Evolutionary conservation across 2,329 filamentous ascomycete genomes (phyloP), one percentile per base, ranked within the genome.

Genomic region (Lizonia empirigonia): DNA sequence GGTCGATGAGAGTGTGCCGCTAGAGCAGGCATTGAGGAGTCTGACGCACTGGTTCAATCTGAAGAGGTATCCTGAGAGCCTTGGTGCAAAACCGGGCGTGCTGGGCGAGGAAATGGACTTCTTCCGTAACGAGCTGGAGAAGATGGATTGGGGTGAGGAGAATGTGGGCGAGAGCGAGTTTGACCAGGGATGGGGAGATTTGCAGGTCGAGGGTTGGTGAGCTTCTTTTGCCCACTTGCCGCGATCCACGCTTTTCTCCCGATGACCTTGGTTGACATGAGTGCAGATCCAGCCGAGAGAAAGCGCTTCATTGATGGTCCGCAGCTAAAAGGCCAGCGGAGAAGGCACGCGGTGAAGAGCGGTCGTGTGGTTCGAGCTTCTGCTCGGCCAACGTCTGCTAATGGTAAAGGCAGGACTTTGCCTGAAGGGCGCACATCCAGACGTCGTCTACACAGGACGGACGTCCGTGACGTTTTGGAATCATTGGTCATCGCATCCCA

Each of bases 41-140:
- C 74, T 99, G 58, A 97, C 93, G 44, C 91, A 97, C 72, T 99
- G 94, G 91, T 90, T 90, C 78, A 96, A 97, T 72, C 78, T 96
- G 63, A 83, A 90, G 50, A 77, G 85, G 56, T 97, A 95, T 67
- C 89, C 89, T 16, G 88, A 91, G 51, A 84, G 87, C 50, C 90
- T 96, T 82, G 85, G 78, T 2, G 72, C 76, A 1, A 65, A 58
- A 35, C 67, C 62, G 9, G 71, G 70, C 5, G 62, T 78, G 23
- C 51, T 78, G 22, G 74, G 73, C 29, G 74, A 76, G 50, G 77
- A 78, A 51, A 71, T 75, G 49, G 78, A 78, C 22, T 81, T 79
- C 58, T 81, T 81, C 59, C 69, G 71, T 9, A 63, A 75, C 27
- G 78, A 80, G 64, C 60, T 80, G 42, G 78, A 79, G 70, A 79